Evolutionary conservation across 768 basidiomycete genomes (phyloP).

Genomic region (Leccinum sublutescens): DNA sequence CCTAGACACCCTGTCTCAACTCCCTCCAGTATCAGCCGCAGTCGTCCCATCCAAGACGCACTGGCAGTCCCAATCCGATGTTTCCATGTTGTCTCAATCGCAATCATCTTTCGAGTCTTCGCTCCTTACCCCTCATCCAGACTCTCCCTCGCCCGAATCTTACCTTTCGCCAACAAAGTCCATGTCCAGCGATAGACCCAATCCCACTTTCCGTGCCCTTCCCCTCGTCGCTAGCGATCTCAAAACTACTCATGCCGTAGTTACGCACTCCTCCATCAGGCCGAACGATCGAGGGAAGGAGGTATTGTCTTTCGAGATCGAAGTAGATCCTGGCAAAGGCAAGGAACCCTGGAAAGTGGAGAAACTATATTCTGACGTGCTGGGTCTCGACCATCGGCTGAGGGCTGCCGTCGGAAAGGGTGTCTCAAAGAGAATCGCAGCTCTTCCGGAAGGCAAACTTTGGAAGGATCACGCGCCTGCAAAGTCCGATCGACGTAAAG

Average conservation of each 20-base stretch:
- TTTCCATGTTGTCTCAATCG: slow-evolving; percentile 23
- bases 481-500: slow-evolving; percentile 95
- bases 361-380: slow-evolving; percentile 91
- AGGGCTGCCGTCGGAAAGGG: slow-evolving; percentile 56
- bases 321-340: slow-evolving; percentile 65
- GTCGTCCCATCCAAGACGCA: slow-evolving; percentile 20
- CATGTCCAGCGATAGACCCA: slow-evolving; percentile 24
- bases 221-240: slow-evolving; percentile 73
- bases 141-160: slow-evolving; percentile 31
- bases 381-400: slow-evolving; percentile 81
- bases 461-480: slow-evolving; percentile 98
- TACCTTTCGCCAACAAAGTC: slow-evolving; percentile 30
- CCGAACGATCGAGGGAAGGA: slow-evolving; percentile 92
- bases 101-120: slow-evolving; percentile 23
- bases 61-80: slow-evolving; percentile 24
- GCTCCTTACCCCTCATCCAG: slow-evolving; percentile 18
- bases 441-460: slow-evolving; percentile 85
- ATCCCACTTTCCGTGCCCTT: slow-evolving; percentile 64
- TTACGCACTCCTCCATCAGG: slow-evolving; percentile 80
- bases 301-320: slow-evolving; percentile 83
- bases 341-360: slow-evolving; percentile 83
- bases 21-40: slow-evolving; percentile 13
- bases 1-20: slow-evolving; percentile 19
- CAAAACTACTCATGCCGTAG: slow-evolving; percentile 62
- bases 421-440: slow-evolving; percentile 73